phyloP scores from a whole-genome alignment of 1,139 yeast genomes.

The Pichia sp. region DNA sequence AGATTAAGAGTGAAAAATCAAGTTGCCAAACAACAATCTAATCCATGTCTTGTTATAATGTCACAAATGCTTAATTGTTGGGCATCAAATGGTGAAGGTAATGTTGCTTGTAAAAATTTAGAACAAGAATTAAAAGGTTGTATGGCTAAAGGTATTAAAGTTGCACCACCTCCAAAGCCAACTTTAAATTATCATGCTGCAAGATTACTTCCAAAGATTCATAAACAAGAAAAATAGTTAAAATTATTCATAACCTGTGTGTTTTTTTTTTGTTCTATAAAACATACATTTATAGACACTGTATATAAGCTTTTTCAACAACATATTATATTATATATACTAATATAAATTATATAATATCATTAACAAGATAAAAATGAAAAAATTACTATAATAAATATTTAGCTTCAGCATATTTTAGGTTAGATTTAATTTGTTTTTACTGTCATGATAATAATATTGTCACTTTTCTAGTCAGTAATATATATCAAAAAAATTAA shows the following conservation, averaged over 20 bases:
- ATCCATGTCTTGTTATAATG: slow-evolving; percentile 77
- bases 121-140: slow-evolving; percentile 55
- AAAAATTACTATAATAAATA: too few relatives aligned
- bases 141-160: slow-evolving; percentile 41
- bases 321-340: too few relatives aligned
- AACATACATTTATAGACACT: not conserved
- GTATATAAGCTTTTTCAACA: not conserved
- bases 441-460: too few relatives aligned
- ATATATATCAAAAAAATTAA: too few relatives aligned
- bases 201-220: slow-evolving; percentile 69
- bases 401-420: too few relatives aligned
- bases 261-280: too few relatives aligned
- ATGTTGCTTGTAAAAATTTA: slow-evolving; percentile 54
- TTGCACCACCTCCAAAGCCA: slow-evolving; percentile 38
- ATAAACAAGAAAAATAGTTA: slow-evolving; percentile 23
- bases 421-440: too few relatives aligned
- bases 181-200: slow-evolving; percentile 80
- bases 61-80: slow-evolving; percentile 85
- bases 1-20: slow-evolving; percentile 66
- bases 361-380: too few relatives aligned
- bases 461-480: too few relatives aligned
- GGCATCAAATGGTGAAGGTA: slow-evolving; percentile 92
- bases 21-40: slow-evolving; percentile 48
- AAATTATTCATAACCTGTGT: not conserved
- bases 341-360: too few relatives aligned